Conservation (phyloP, 2,329 filamentous ascomycete genomes). For the Talaromyces sp. region DNA sequence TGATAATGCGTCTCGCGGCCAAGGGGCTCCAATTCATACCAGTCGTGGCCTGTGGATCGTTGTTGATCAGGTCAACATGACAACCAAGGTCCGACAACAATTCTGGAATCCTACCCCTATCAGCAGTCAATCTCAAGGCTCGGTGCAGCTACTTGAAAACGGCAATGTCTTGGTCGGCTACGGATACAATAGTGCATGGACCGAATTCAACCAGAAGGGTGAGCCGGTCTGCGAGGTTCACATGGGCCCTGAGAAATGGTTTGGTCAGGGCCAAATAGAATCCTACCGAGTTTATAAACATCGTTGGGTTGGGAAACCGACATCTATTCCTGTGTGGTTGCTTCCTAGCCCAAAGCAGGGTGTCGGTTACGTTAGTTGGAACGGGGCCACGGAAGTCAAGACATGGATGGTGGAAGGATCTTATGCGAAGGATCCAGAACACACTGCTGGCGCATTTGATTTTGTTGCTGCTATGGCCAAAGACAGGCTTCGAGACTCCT, state of each 20-base stretch:
- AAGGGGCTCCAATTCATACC: slow-evolving; percentile 23
- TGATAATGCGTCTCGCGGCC: slow-evolving; percentile 36
- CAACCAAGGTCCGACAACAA: slow-evolving; percentile 40
- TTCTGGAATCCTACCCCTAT: slow-evolving; percentile 43
- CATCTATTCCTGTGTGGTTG: slow-evolving; percentile 30
- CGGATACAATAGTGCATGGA: slow-evolving; percentile 51
- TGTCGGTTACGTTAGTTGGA: slow-evolving; percentile 46
- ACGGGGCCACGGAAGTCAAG: slow-evolving; percentile 45
- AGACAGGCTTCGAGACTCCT: slow-evolving; percentile 11
- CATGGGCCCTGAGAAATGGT: slow-evolving; percentile 41
- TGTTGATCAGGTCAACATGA: slow-evolving; percentile 41
- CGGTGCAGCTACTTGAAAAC: slow-evolving; percentile 41
- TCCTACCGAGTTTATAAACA: slow-evolving; percentile 58
- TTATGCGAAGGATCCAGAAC: slow-evolving; percentile 2
- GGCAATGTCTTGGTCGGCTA: slow-evolving; percentile 52
- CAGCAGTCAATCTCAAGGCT: slow-evolving; percentile 43
- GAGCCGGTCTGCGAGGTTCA: slow-evolving; percentile 55
- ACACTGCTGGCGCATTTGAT: not conserved
- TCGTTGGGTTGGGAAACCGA: slow-evolving; percentile 53
- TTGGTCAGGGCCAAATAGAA: slow-evolving; percentile 41
- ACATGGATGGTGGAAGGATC: slow-evolving; percentile 32
- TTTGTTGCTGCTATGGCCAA: not conserved
- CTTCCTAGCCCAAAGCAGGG: slow-evolving; percentile 27
- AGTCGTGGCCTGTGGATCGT: slow-evolving; percentile 47
- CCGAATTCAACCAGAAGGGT: slow-evolving; percentile 53